A percentile compares a stretch with the other conserved stretches of the same genome.
Evolutionary conservation across 1,139 yeast species (phyloP).

Genomic region (Blastobotrys proliferans): DNA sequence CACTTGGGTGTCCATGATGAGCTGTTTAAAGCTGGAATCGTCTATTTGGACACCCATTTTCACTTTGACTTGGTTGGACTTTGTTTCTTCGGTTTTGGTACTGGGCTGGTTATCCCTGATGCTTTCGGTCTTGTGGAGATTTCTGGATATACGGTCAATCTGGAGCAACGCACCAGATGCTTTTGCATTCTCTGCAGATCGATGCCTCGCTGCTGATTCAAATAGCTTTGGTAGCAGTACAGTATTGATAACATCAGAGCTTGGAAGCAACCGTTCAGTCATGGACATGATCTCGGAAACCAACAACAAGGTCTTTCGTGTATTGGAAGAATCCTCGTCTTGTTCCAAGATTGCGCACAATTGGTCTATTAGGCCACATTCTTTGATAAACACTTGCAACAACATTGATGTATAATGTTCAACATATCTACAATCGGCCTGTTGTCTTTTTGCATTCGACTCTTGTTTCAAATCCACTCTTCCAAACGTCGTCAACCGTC

Average conservation of each 20-base stretch:
- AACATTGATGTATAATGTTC: slow-evolving; percentile 64
- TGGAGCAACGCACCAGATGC: slow-evolving; percentile 39
- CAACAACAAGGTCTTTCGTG: slow-evolving; percentile 59
- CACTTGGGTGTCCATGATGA: slow-evolving; percentile 67
- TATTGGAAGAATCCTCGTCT: slow-evolving; percentile 43
- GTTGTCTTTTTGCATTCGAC: not conserved
- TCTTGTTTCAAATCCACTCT: slow-evolving; percentile 22
- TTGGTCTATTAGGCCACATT: slow-evolving; percentile 51
- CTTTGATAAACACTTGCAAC: slow-evolving; percentile 46
- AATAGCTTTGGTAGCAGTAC: slow-evolving; percentile 34
- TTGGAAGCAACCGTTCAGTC: slow-evolving; percentile 53
- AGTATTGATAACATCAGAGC: slow-evolving; percentile 27
- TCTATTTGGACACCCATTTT: slow-evolving; percentile 55
- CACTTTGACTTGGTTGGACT: slow-evolving; percentile 38
- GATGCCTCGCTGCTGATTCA: slow-evolving; percentile 27
- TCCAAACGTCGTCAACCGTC: slow-evolving; percentile 32
- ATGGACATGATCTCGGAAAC: slow-evolving; percentile 59
- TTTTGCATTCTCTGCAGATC: slow-evolving; percentile 20
- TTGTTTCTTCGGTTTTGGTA: not conserved
- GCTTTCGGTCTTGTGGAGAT: slow-evolving; percentile 33
- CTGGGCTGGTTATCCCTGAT: not conserved
- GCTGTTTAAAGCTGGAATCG: slow-evolving; percentile 63
- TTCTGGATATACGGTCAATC: slow-evolving; percentile 45
- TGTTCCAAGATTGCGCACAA: slow-evolving; percentile 49
- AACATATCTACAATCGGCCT: slow-evolving; percentile 22